Conservation (phyloP, 306 rosid genomes). For the Cucurbita maxima region DNA sequence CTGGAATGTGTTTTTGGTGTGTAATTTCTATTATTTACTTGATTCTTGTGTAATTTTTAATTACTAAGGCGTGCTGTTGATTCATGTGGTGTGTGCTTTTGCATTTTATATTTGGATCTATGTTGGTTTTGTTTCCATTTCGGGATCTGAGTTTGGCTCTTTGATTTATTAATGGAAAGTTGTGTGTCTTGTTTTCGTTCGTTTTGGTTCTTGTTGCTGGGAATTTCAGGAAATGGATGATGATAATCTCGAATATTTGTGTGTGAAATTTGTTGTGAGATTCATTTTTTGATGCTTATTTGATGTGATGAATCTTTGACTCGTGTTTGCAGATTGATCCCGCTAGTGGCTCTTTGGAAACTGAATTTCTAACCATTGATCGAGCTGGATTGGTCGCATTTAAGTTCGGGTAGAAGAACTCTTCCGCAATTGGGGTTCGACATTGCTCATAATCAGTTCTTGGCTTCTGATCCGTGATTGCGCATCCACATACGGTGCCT, state of each 20-base stretch:
- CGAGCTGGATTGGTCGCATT: background rate
- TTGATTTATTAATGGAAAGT: constrained; percentile 1
- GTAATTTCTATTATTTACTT: constrained; percentile 7
- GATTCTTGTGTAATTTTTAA: background rate
- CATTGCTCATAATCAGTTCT: background rate
- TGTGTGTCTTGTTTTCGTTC: background rate
- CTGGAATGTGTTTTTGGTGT: constrained; percentile 1
- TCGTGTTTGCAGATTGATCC: constrained; percentile 35
- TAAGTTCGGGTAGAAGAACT: background rate
- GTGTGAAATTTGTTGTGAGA: constrained; percentile 6
- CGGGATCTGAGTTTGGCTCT: constrained; percentile 22
- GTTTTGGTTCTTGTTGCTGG: constrained; percentile 11
- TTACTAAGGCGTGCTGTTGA: background rate
- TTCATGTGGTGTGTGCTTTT: constrained; percentile 5
- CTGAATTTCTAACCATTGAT: constrained; percentile 12
- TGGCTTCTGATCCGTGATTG: constrained; percentile 15
- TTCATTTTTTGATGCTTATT: constrained; percentile 11
- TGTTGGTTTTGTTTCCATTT: constrained; percentile 13
- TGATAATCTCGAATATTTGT: constrained; percentile 9
- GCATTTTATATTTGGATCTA: constrained; percentile 29
- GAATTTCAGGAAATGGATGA: constrained; percentile 8
- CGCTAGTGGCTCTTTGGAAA: constrained; percentile 7
- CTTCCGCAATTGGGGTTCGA: background rate
- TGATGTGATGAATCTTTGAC: constrained; percentile 24
- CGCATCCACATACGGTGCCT: background rate